A percentile compares a stretch with the other conserved stretches of the same genome.
Conservation (phyloP, 192 early-diverging fungal genomes). For the Umbelopsis vinacea region DNA sequence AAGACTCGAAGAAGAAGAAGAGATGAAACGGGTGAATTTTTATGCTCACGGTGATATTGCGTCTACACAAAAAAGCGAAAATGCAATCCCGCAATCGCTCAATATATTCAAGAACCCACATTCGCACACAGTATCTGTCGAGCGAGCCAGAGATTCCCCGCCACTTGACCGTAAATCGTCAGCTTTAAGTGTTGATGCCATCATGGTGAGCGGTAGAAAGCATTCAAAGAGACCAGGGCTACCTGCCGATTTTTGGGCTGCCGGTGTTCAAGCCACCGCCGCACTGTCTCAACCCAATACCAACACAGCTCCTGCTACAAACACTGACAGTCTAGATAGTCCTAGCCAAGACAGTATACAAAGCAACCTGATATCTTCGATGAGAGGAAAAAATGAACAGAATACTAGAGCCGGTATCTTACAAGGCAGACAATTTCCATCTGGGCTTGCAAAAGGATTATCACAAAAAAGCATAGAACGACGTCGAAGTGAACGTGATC, state of each 20-base stretch:
- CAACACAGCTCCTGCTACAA: too few species aligned
- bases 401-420: background rate
- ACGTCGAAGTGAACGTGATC: slow-evolving; percentile 31
- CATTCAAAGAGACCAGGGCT: background rate
- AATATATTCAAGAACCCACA: background rate
- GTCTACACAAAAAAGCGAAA: background rate
- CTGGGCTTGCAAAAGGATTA: slow-evolving; percentile 22
- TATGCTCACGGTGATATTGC: slow-evolving; percentile 18
- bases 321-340: too few species aligned
- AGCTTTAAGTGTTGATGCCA: background rate
- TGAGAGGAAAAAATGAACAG: too few species aligned
- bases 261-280: background rate
- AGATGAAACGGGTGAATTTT: slow-evolving; percentile 27
- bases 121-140: background rate
- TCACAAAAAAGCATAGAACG: slow-evolving; percentile 35
- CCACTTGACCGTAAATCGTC: background rate
- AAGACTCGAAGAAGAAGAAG: slow-evolving; percentile 41
- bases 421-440: slow-evolving; percentile 9
- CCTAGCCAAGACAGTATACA: too few species aligned
- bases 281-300: too few species aligned
- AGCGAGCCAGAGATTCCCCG: background rate
- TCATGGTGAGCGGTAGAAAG: background rate
- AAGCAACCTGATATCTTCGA: too few species aligned
- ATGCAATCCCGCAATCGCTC: background rate
- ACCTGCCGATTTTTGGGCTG: background rate